These are phyloP conservation scores for Trichoderma semiorbis DNA, from an alignment of 2,329 filamentous ascomycete species.

Conservation along the genomic window DNA sequence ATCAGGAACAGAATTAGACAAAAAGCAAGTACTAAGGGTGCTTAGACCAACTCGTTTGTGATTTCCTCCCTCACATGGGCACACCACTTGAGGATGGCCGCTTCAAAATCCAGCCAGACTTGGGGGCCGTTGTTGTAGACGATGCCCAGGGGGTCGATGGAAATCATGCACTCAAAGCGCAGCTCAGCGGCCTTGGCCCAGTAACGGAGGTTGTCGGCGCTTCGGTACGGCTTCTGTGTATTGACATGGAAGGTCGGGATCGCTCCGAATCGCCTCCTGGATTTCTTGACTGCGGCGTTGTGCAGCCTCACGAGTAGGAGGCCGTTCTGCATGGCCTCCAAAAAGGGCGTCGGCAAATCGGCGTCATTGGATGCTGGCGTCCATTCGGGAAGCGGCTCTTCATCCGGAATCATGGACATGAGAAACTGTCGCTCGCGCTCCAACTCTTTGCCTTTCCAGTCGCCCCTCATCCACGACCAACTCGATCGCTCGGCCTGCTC, in stretches of 20 bases:
- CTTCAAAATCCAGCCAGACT: constrained; percentile 79
- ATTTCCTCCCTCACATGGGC: constrained; percentile 79
- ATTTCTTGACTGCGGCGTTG: constrained; percentile 83
- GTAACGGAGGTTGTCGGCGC: constrained; percentile 88
- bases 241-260: constrained; percentile 91
- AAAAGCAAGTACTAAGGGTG: constrained; percentile 10
- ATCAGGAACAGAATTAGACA: not conserved
- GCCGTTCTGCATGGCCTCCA: constrained; percentile 72
- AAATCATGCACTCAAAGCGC: constrained; percentile 82
- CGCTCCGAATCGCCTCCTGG: constrained; percentile 79
- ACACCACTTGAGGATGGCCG: constrained; percentile 80
- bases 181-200: constrained; percentile 96
- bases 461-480: constrained; percentile 76
- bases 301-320: constrained; percentile 80
- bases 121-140: constrained; percentile 69
- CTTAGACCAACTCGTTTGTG: constrained; percentile 55
- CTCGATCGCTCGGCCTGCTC: constrained; percentile 67
- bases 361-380: constrained; percentile 42
- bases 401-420: constrained; percentile 63
- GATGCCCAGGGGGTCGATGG: constrained; percentile 80
- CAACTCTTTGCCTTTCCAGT: constrained; percentile 72
- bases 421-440: constrained; percentile 82
- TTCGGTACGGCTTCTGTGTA: constrained; percentile 89
- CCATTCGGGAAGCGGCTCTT: constrained; percentile 65
- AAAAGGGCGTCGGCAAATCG: constrained; percentile 67